Evolutionary conservation across 2,329 filamentous ascomycete genomes (phyloP).

Genomic region (Westerdykella ornata): DNA sequence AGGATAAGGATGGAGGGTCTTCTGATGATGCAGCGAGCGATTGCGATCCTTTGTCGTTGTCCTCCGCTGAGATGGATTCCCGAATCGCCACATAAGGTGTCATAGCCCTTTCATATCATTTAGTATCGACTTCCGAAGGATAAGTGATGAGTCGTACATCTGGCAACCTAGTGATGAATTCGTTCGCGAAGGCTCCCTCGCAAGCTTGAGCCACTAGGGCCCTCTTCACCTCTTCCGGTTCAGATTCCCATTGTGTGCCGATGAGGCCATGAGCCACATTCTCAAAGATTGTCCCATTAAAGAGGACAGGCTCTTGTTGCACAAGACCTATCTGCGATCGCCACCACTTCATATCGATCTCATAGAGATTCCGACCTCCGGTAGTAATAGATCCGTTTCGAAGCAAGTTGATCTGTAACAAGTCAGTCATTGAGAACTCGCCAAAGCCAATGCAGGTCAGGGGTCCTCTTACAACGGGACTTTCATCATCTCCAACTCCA

Average conservation of each 20-base stretch:
- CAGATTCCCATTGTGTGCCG: slow-evolving; percentile 53
- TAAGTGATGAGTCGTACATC: slow-evolving; percentile 6
- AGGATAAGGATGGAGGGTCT: slow-evolving; percentile 84
- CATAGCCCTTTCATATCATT: slow-evolving; percentile 62
- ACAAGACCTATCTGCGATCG: slow-evolving; percentile 86
- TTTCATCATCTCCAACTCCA: slow-evolving; percentile 4
- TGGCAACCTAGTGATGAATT: slow-evolving; percentile 65
- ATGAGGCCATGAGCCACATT: slow-evolving; percentile 83
- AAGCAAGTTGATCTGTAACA: slow-evolving; percentile 8
- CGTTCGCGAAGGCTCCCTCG: slow-evolving; percentile 84
- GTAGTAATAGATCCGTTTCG: slow-evolving; percentile 18
- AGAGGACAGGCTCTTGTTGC: slow-evolving; percentile 84
- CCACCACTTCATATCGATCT: slow-evolving; percentile 78
- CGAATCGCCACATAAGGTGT: slow-evolving; percentile 85
- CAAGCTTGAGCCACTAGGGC: slow-evolving; percentile 54
- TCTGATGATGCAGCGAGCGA: slow-evolving; percentile 78
- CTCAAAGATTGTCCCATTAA: slow-evolving; percentile 75
- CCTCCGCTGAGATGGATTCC: slow-evolving; percentile 87
- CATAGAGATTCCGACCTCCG: slow-evolving; percentile 55
- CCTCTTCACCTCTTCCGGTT: slow-evolving; percentile 51
- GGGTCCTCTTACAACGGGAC: slow-evolving; percentile 7
- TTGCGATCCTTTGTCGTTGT: slow-evolving; percentile 91
- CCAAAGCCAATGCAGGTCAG: background rate
- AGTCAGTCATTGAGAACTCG: background rate
- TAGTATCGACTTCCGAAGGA: slow-evolving; percentile 19